phyloP scores from a whole-genome alignment of 2,329 filamentous ascomycete species.

The Apiospora kogelbergensis region DNA sequence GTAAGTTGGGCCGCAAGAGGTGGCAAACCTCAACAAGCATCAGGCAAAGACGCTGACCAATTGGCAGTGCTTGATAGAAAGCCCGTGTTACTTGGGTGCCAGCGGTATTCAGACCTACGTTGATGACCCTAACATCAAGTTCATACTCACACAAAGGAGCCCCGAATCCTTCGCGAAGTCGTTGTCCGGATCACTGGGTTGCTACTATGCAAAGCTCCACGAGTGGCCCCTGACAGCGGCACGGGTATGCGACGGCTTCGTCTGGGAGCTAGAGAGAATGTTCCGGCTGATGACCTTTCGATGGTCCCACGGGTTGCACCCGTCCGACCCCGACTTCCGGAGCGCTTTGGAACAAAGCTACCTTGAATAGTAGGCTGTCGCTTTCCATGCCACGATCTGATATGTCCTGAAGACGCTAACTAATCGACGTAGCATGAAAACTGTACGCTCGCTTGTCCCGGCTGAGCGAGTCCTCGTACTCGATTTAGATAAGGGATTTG shows the following conservation, averaged over 20 bases:
- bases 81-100: background rate
- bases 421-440: background rate
- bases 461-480: background rate
- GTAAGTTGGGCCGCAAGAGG: background rate
- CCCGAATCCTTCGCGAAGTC: conserved; percentile 2
- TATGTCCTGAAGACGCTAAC: background rate
- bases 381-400: background rate
- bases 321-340: background rate
- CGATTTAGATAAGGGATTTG: conserved; percentile 2
- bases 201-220: conserved; percentile 8
- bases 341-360: background rate
- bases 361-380: background rate
- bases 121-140: conserved; percentile 5
- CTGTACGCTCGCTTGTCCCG: background rate
- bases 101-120: conserved; percentile 4
- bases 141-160: conserved; percentile 5
- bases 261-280: conserved; percentile 8
- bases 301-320: conserved; percentile 7
- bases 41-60: background rate
- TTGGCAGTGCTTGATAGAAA: background rate
- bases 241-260: conserved; percentile 6
- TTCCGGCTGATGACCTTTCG: conserved; percentile 6
- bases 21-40: background rate
- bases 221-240: conserved; percentile 8
- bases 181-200: background rate